Percentiles rank a stretch among this genome's conserved stretches.
These are phyloP conservation scores for Candida pseudofarinosa DNA, from an alignment of 805 yeast genomes.

Conservation along the genomic window DNA sequence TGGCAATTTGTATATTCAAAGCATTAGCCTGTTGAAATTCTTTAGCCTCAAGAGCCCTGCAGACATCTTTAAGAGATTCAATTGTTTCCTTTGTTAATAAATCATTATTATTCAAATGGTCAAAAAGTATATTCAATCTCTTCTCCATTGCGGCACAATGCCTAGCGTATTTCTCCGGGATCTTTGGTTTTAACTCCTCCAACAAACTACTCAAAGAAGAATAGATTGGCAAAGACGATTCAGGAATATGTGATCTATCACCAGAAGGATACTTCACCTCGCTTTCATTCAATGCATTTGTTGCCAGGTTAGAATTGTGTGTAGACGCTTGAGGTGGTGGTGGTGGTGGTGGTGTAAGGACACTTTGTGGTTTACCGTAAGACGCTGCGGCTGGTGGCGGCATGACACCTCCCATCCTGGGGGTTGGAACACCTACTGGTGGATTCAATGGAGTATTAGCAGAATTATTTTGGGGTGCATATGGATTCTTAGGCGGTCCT, in stretches of 20 bases:
- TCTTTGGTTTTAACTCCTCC: constrained; percentile 60
- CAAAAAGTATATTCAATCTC: constrained; percentile 72
- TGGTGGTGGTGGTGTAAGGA: constrained; percentile 8
- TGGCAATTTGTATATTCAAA: constrained; percentile 54
- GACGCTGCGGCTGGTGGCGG: constrained; percentile 11
- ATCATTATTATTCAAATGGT: constrained; percentile 71
- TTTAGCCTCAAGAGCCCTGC: constrained; percentile 45
- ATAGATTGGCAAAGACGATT: constrained; percentile 53
- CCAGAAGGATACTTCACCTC: constrained; percentile 50
- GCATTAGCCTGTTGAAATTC: constrained; percentile 60
- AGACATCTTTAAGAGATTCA: constrained; percentile 47
- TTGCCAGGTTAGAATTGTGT: constrained; percentile 7
- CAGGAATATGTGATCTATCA: constrained; percentile 66
- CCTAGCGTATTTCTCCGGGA: constrained; percentile 69
- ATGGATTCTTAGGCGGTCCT: constrained; percentile 21
- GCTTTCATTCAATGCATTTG: constrained; percentile 21
- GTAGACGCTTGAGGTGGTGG: constrained; percentile 1
- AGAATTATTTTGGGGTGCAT: constrained; percentile 17
- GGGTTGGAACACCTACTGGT: constrained; percentile 12
- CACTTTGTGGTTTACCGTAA: constrained; percentile 25
- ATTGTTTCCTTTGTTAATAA: constrained; percentile 56
- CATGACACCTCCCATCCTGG: constrained; percentile 17
- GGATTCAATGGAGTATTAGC: constrained; percentile 10
- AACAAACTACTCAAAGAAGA: constrained; percentile 53
- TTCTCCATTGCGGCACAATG: constrained; percentile 80